A percentile compares a stretch with the other conserved stretches of the same genome.
These are phyloP conservation scores for Cystobasidium pallidum DNA, from an alignment of 1,284 basidiomycete species.

Conservation along the genomic window DNA sequence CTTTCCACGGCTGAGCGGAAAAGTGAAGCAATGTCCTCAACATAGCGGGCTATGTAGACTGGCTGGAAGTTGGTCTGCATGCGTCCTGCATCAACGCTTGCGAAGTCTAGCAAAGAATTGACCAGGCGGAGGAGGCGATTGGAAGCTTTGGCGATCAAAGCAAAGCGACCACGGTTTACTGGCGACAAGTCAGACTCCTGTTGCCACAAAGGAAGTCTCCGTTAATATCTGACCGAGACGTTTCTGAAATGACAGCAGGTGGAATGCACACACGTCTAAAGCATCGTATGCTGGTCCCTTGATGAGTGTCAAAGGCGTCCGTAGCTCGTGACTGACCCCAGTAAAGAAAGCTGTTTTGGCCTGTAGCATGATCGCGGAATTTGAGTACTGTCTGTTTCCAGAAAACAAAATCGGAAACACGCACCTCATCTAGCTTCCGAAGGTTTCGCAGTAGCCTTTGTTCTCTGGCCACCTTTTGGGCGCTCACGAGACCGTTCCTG, in stretches of 20 bases:
- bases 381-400: no score
- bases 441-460: slow-evolving; percentile 23
- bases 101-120: slow-evolving; percentile 52
- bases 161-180: slow-evolving; percentile 4
- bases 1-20: slow-evolving; percentile 55
- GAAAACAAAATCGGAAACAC: no score
- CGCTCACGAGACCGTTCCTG: slow-evolving; percentile 8
- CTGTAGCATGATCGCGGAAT: no score
- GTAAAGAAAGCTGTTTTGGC: slow-evolving; percentile 53
- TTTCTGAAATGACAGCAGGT: background rate
- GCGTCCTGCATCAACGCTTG: slow-evolving; percentile 47
- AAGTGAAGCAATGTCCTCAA: slow-evolving; percentile 57
- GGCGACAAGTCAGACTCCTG: slow-evolving; percentile 20
- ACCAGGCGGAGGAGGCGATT: slow-evolving; percentile 55
- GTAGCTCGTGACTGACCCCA: slow-evolving; percentile 57
- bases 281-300: slow-evolving; percentile 49
- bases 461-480: slow-evolving; percentile 26
- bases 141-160: slow-evolving; percentile 52
- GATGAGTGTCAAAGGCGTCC: slow-evolving; percentile 58
- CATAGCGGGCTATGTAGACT: slow-evolving; percentile 56
- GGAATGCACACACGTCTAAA: slow-evolving; percentile 38
- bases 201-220: background rate
- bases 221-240: background rate
- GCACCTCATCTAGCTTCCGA: slow-evolving; percentile 24
- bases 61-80: slow-evolving; percentile 57